Evolutionary conservation across 352 stramenopile genomes (phyloP).

Genomic region (Albugo candida): DNA sequence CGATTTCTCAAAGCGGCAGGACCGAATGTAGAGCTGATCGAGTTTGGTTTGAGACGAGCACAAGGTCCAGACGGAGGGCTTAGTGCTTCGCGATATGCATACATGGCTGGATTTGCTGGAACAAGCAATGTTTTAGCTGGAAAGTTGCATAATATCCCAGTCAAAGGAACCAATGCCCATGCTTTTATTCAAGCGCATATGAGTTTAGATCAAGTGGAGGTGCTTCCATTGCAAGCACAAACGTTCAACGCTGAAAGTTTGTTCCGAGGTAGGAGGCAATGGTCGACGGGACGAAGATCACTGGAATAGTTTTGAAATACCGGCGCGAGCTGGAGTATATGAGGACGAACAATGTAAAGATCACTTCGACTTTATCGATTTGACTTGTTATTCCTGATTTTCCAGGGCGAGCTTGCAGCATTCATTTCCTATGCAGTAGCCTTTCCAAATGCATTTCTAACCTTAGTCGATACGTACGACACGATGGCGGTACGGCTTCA

Average conservation of each 20-base stretch:
- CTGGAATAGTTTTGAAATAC: slow-evolving; percentile 70
- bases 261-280: slow-evolving; percentile 10
- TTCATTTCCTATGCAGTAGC: slow-evolving; percentile 95
- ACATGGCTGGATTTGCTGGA: slow-evolving; percentile 95
- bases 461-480: slow-evolving; percentile 98
- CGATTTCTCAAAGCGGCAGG: slow-evolving; percentile 90
- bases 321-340: slow-evolving; percentile 37
- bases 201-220: slow-evolving; percentile 82
- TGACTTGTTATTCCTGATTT: slow-evolving; percentile 12
- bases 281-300: slow-evolving; percentile 57
- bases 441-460: slow-evolving; percentile 94
- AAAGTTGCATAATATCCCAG: slow-evolving; percentile 87
- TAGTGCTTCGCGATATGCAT: slow-evolving; percentile 92
- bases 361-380: neutral
- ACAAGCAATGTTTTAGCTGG: slow-evolving; percentile 96
- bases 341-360: slow-evolving; percentile 61
- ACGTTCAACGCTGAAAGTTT: neutral
- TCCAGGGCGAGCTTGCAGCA: slow-evolving; percentile 92
- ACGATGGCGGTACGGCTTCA: slow-evolving; percentile 63
- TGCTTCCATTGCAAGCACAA: neutral
- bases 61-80: slow-evolving; percentile 96
- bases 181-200: slow-evolving; percentile 93
- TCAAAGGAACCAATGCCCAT: slow-evolving; percentile 96
- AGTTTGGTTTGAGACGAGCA: slow-evolving; percentile 87
- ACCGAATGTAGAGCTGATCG: slow-evolving; percentile 64